These are phyloP conservation scores for Gastrolobium villosum DNA, from an alignment of 306 rosid genomes.

Conservation along the genomic window DNA sequence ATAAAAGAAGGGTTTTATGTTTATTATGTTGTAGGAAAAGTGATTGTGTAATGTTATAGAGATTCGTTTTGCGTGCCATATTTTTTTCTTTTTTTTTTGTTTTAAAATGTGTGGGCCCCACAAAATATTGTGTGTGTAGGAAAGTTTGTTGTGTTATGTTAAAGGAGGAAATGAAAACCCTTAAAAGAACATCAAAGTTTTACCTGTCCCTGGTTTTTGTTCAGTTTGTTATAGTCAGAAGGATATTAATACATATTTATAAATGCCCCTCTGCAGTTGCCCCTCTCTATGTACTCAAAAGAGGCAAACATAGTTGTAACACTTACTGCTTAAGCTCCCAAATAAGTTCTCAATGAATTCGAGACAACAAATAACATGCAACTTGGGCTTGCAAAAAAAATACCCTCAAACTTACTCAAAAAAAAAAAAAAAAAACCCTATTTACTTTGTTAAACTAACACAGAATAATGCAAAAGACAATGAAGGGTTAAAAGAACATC, in stretches of 20 bases:
- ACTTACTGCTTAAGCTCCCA: background rate
- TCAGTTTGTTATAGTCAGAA: background rate
- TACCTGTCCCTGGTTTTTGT: slow-evolving; percentile 15
- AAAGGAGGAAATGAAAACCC: no score
- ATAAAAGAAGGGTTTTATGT: no score
- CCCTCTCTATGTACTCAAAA: background rate
- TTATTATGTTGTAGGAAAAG: no score
- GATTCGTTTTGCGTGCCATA: no score
- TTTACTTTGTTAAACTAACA: background rate
- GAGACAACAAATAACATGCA: background rate
- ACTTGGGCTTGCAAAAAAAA: background rate
- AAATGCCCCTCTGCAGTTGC: background rate
- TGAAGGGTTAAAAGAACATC: background rate
- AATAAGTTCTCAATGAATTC: background rate
- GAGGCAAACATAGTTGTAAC: background rate
- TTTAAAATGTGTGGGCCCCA: no score
- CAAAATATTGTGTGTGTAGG: no score
- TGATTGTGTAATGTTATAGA: no score
- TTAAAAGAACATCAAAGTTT: background rate
- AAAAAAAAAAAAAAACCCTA: no score
- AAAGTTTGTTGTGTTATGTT: no score
- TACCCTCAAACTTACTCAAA: no score
- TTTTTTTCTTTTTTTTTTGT: no score
- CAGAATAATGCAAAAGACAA: background rate
- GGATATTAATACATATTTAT: background rate